phyloP scores from a whole-genome alignment of 106 monocot genomes.

The Dioscorea dumetorum region DNA sequence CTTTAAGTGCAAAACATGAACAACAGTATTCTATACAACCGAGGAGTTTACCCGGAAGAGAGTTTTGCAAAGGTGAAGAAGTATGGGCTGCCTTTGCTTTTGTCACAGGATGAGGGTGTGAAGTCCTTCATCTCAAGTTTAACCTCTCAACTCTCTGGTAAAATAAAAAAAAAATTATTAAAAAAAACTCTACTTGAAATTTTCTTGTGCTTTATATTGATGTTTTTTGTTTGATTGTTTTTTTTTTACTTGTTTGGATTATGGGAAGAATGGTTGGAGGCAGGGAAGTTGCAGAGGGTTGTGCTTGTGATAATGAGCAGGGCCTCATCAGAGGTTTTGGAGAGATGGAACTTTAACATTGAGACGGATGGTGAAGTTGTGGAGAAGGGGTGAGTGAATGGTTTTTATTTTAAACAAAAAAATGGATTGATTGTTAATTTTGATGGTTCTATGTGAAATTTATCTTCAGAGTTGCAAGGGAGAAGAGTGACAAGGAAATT shows the following conservation, averaged over 20 bases:
- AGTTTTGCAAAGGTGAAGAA: slow-evolving; percentile 95
- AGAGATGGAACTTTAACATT: slow-evolving; percentile 96
- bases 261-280: slow-evolving; percentile 72
- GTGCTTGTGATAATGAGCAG: slow-evolving; percentile 98
- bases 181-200: background rate
- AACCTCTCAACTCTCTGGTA: slow-evolving; percentile 83
- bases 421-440: background rate
- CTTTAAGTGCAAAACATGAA: background rate
- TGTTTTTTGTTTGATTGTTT: background rate
- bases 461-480: slow-evolving; percentile 48
- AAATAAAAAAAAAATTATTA: no score
- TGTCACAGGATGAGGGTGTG: slow-evolving; percentile 85
- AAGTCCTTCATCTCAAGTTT: slow-evolving; percentile 72
- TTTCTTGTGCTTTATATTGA: background rate
- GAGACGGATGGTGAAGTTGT: slow-evolving; percentile 85
- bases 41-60: slow-evolving; percentile 91
- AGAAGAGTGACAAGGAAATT: slow-evolving; percentile 95
- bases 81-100: slow-evolving; percentile 86
- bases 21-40: slow-evolving; percentile 85
- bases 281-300: slow-evolving; percentile 81
- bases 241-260: background rate
- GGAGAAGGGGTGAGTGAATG: slow-evolving; percentile 83
- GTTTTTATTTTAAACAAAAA: background rate
- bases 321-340: slow-evolving; percentile 76
- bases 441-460: background rate